phyloP scores from a whole-genome alignment of 352 stramenopile species.

The Phytopythium boreale region DNA sequence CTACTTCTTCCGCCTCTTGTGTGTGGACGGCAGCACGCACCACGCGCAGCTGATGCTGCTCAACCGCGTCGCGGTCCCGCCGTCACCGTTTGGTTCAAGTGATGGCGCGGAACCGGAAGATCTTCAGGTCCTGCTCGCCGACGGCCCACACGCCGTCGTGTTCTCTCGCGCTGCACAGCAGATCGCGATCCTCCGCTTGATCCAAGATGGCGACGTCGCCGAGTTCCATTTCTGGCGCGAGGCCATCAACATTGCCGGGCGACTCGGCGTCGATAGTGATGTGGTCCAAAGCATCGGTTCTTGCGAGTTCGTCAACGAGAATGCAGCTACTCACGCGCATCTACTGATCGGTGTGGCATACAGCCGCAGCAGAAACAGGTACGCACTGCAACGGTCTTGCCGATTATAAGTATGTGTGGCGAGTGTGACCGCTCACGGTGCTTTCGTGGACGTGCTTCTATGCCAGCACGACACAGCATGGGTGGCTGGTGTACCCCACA shows the following conservation, averaged over 20 bases:
- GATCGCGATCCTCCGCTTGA: conserved; percentile 1
- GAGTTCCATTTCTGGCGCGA: conserved; percentile 29
- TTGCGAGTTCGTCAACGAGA: not conserved
- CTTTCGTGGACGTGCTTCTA: no score
- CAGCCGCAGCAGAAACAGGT: not conserved
- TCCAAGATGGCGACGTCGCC: conserved; percentile 18
- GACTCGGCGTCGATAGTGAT: not conserved
- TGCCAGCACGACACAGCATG: not conserved
- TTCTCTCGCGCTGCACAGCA: conserved; percentile 11
- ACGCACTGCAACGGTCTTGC: not conserved
- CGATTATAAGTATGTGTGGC: not conserved
- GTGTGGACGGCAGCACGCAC: not conserved
- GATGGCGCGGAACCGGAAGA: not conserved
- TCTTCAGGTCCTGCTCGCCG: conserved; percentile 27
- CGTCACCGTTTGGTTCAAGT: not conserved
- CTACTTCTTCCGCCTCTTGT: conserved; percentile 21
- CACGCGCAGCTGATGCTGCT: conserved; percentile 14
- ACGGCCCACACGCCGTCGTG: conserved; percentile 37
- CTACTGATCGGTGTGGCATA: not conserved
- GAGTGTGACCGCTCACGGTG: not conserved
- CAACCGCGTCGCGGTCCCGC: conserved; percentile 21
- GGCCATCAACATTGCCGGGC: not conserved
- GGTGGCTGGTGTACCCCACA: conserved; percentile 5
- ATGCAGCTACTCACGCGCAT: not conserved
- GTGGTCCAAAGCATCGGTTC: not conserved